Evolutionary conservation across 1,284 basidiomycete species (phyloP).

Genomic region (Termitomyces sp.): DNA sequence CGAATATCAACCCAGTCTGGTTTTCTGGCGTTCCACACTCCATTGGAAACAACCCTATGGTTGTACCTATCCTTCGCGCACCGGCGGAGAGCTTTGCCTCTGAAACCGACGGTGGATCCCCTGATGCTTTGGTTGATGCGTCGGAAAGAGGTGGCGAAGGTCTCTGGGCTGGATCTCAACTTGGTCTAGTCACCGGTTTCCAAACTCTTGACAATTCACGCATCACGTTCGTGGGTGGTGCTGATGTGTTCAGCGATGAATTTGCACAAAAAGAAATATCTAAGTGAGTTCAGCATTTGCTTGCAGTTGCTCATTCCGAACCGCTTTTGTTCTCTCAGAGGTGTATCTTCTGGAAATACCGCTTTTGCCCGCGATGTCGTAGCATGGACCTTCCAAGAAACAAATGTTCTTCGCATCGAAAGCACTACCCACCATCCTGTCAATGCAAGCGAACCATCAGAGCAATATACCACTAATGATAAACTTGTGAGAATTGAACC

Average conservation of each 20-base stretch:
- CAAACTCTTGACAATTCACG: conserved; percentile 80
- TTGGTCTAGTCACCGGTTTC: conserved; percentile 83
- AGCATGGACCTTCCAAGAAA: conserved; percentile 91
- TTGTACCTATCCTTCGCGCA: conserved; percentile 79
- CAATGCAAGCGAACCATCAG: conserved; percentile 52
- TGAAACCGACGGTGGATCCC: conserved; percentile 55
- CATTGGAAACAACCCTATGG: conserved; percentile 74
- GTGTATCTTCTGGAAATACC: conserved; percentile 67
- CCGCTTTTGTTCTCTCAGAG: conserved; percentile 32
- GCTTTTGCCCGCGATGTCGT: conserved; percentile 73
- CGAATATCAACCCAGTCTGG: conserved; percentile 54
- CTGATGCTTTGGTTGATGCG: conserved; percentile 57
- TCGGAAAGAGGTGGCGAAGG: conserved; percentile 69
- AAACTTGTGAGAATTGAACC: conserved; percentile 54
- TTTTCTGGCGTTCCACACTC: conserved; percentile 77
- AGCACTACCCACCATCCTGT: conserved; percentile 69
- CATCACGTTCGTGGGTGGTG: conserved; percentile 78
- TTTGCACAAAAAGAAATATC: conserved; percentile 61
- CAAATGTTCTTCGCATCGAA: conserved; percentile 76
- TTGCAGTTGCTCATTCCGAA: conserved; percentile 1
- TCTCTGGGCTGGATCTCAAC: conserved; percentile 72
- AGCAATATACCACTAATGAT: conserved; percentile 86
- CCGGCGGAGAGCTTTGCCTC: conserved; percentile 70
- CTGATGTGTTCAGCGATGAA: conserved; percentile 73
- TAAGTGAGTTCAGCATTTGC: conserved; percentile 39